phyloP scores from a whole-genome alignment of 2,329 filamentous ascomycete genomes.

The Pyricularia pennisetigena region DNA sequence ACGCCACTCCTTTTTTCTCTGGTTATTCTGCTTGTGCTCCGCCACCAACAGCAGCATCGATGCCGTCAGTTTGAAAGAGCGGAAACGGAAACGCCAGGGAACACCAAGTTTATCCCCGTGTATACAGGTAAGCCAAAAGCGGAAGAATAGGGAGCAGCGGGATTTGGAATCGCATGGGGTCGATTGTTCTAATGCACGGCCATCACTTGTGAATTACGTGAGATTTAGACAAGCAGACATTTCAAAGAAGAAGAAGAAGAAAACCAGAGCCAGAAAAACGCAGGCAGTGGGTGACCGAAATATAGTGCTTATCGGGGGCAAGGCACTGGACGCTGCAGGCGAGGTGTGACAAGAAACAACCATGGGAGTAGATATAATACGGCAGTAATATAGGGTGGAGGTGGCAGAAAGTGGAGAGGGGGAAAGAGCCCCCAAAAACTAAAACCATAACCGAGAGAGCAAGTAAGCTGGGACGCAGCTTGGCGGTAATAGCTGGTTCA shows the following conservation, averaged over 20 bases:
- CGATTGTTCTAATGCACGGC: background rate
- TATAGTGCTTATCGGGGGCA: background rate
- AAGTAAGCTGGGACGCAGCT: background rate
- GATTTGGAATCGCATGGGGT: background rate
- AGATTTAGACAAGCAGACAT: background rate
- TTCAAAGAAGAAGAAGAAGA: background rate
- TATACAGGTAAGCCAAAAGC: background rate
- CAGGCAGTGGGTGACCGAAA: background rate
- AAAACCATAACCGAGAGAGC: background rate
- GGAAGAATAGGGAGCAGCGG: no score
- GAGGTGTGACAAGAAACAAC: background rate
- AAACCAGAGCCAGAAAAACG: background rate
- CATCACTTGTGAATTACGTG: background rate
- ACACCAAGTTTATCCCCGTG: background rate
- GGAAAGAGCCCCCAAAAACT: no score
- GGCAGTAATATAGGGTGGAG: background rate
- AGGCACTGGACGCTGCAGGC: background rate
- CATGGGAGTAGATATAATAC: background rate
- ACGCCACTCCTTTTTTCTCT: background rate
- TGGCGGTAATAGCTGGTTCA: background rate
- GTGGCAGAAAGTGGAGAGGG: background rate
- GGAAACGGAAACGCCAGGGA: no score
- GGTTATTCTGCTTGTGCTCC: background rate
- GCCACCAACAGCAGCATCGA: background rate
- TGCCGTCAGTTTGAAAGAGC: no score